Percentiles rank a stretch among this genome's conserved stretches.
phyloP scores from a whole-genome alignment of 2,329 filamentous ascomycete species.

The Lithohypha guttulata region DNA sequence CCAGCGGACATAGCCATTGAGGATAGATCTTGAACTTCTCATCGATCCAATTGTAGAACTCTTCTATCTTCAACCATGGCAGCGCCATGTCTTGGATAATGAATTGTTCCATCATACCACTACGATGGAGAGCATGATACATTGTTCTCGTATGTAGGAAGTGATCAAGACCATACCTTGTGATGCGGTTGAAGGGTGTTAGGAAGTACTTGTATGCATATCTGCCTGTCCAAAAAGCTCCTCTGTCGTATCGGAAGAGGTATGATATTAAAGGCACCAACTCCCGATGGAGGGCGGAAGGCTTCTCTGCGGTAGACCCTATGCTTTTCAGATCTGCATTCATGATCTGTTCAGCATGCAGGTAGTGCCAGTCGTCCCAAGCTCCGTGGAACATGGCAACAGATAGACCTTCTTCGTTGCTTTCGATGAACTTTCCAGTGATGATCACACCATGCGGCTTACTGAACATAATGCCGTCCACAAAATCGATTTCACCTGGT shows the following conservation, averaged over 20 bases:
- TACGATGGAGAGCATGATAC: slow-evolving; percentile 52
- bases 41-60: slow-evolving; percentile 45
- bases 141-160: slow-evolving; percentile 53
- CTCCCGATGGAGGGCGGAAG: slow-evolving; percentile 9
- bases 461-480: slow-evolving; percentile 42
- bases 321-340: neutral
- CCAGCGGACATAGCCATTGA: slow-evolving; percentile 48
- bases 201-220: slow-evolving; percentile 53
- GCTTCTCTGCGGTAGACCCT: neutral
- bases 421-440: slow-evolving; percentile 47
- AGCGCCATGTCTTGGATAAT: slow-evolving; percentile 55
- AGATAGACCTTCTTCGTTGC: slow-evolving; percentile 18
- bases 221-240: slow-evolving; percentile 53
- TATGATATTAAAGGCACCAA: slow-evolving; percentile 29
- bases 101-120: slow-evolving; percentile 44
- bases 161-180: slow-evolving; percentile 48
- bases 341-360: slow-evolving; percentile 26
- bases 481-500: slow-evolving; percentile 29
- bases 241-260: slow-evolving; percentile 45
- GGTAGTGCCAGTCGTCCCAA: slow-evolving; percentile 43
- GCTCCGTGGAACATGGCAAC: slow-evolving; percentile 17
- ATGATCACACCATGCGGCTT: slow-evolving; percentile 46
- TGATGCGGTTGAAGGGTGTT: slow-evolving; percentile 49
- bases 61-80: slow-evolving; percentile 40
- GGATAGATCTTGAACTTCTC: slow-evolving; percentile 39